Base-by-base conservation (phyloP, 1,139 yeast species). In the Hanseniaspora gamundiae region DNA sequence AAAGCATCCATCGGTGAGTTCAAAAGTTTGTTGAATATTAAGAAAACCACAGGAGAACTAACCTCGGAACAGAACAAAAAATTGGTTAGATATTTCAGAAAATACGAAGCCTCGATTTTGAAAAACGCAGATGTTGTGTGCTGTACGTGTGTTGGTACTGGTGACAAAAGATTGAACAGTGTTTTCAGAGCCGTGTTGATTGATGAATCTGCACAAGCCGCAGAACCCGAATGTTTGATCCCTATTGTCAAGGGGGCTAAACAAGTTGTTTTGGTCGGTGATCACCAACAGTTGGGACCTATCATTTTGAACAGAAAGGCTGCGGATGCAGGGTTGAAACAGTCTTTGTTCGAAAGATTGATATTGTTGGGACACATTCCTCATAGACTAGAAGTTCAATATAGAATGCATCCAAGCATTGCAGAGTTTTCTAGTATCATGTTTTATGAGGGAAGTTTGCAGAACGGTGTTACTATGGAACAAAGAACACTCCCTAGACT, bases 201-300 rank as follows among this genome's bases (percentile, higher is more conserved):
- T 51, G 99, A 93, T 68, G 99, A 93, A 62, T 98, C 98, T 1
- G 94, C 97, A 56, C 99, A 93, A 61, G 83, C 95, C 75, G 91
- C 93, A 39, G 99, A 93, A 58, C 61, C 91, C 38, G 85, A 95
- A 9, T 85, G 95, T 0, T 73, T 93, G 30, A 91, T 91, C 55
- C 99, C 99, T 0, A 69, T 93, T 51, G 71, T 95, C 56, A 91
- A 88, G 60, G 98, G 98, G 1, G 85, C 95, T 55, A 78, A 73
- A 49, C 78, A 79, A 46, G 88, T 97, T 66, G 81, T 93, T 42
- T 84, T 93, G 95, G 99, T 93, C 43, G 99, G 99, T 58, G 99
- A 93, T 67, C 98, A 98, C 2, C 88, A 91, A 59, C 99, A 93
- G 66, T 71, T 93, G 50, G 98, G 98, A 0, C 99, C 99, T 1